Evolutionary conservation across 2,329 filamentous ascomycete species (phyloP), one percentile per base, ranked within the genome.

Genomic region (Scytalidium lignicola): DNA sequence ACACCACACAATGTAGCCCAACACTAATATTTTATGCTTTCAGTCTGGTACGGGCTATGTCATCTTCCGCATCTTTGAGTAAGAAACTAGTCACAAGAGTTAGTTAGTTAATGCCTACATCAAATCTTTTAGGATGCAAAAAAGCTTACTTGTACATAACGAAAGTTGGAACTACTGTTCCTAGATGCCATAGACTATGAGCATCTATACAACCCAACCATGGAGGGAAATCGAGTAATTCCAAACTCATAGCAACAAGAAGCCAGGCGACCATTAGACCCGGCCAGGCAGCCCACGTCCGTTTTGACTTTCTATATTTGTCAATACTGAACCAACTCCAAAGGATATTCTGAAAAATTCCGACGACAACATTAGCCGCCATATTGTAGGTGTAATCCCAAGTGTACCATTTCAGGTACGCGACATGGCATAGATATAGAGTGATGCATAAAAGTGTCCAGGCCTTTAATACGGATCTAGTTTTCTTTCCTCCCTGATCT

Each of bases 301-400:
- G 80, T 42, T 82, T 80, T 17, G 86, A 80, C 66, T 82, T 82
- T 55, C 76, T 74, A 69, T 92, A 97, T 58, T 85, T 79, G 56
- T 73, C 72, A 58, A 87, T 80, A 65, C 87, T 91, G 69, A 95
- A 96, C 67, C 80, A 86, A 41, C 78, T 88, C 93, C 93, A 97
- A 50, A 97, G 70, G 3, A 84, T 46, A 61, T 97, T 96, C 64
- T 90, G 85, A 3, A 91, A 67, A 39, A 90, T 74, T 3, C 93
- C 93, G 10, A 87, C 80, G 2, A 79, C 82, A 18, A 99, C 88
- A 62, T 97, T 99, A 46, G 91, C 93, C 1, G 86, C 83, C 90
- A 99, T 97, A 66, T 99, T 99, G 72, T 99, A 99, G 4, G 86
- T 87, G 67, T 99, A 99, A 68, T 97, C 88, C 88, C 93, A 99